These are phyloP conservation scores for Fibroporia radiculosa DNA, from an alignment of 768 basidiomycete species.

Conservation along the genomic window DNA sequence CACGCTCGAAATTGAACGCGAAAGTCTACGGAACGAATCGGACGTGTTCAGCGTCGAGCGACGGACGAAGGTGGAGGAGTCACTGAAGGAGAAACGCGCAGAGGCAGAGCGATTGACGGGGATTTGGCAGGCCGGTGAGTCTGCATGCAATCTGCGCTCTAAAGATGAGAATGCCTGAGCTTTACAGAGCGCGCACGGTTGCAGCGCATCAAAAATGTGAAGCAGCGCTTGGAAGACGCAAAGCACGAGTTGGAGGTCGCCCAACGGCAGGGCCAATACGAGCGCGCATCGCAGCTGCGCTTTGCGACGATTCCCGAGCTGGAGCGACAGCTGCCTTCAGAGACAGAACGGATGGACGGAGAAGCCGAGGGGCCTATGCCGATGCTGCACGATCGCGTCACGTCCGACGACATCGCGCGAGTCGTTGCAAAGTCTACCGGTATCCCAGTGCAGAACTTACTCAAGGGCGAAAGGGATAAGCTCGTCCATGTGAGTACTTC, in stretches of 20 bases:
- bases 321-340: conserved; percentile 58
- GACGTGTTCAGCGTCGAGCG: conserved; percentile 81
- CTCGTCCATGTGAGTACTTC: conserved; percentile 69
- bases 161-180: too few species aligned
- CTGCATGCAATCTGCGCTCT: too few species aligned
- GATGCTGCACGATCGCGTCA: conserved; percentile 82
- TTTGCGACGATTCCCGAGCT: conserved; percentile 82
- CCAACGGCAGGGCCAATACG: conserved; percentile 83
- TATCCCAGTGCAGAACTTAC: conserved; percentile 80
- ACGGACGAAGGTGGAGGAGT: conserved; percentile 53
- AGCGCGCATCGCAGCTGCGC: conserved; percentile 74
- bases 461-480: conserved; percentile 87
- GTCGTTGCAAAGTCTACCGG: conserved; percentile 87
- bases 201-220: conserved; percentile 62
- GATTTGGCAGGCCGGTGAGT: conserved; percentile 68
- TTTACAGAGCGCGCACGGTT: conserved; percentile 60
- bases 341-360: conserved; percentile 33
- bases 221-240: conserved; percentile 70
- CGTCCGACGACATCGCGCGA: conserved; percentile 80
- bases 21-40: conserved; percentile 81
- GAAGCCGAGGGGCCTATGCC: conserved; percentile 41
- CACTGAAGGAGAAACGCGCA: conserved; percentile 51
- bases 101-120: conserved; percentile 54
- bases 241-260: conserved; percentile 84
- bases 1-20: conserved; percentile 84